Conservation (phyloP, 768 basidiomycete genomes). For the Dioszegia hungarica region DNA sequence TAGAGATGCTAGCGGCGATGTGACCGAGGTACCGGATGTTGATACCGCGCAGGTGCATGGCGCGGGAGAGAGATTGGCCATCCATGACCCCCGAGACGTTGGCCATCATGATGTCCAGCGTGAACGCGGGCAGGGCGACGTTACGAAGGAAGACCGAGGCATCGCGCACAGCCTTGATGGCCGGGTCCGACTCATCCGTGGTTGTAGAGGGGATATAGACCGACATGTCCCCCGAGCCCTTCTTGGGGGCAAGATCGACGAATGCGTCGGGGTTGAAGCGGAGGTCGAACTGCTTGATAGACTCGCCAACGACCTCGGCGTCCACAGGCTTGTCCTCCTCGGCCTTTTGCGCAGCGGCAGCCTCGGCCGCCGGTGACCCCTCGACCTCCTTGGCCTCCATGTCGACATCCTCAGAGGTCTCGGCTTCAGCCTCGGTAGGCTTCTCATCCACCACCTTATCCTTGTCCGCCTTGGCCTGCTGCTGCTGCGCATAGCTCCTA, state of each 20-base stretch:
- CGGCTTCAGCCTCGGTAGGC: not conserved
- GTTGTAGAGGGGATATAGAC: conserved; percentile 28
- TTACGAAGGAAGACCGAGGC: conserved; percentile 50
- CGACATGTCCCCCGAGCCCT: conserved; percentile 13
- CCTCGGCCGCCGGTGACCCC: conserved; percentile 19
- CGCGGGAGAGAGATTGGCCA: conserved; percentile 46
- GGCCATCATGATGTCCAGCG: conserved; percentile 46
- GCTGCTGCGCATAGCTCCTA: conserved; percentile 32
- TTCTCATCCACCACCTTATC: conserved; percentile 16
- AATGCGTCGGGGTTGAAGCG: conserved; percentile 53
- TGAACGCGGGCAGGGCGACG: conserved; percentile 47
- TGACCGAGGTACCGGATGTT: conserved; percentile 54
- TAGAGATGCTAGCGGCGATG: conserved; percentile 43
- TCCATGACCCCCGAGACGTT: conserved; percentile 47
- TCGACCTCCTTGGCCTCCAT: conserved; percentile 17
- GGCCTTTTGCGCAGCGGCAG: conserved; percentile 27
- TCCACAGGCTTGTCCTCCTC: conserved; percentile 45
- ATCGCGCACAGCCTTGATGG: conserved; percentile 52
- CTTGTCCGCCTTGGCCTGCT: conserved; percentile 26
- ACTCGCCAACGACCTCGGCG: conserved; percentile 27
- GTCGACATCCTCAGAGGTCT: conserved; percentile 15
- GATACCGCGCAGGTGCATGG: conserved; percentile 51
- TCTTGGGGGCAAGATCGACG: conserved; percentile 44
- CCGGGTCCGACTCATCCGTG: conserved; percentile 48
- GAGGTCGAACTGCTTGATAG: conserved; percentile 48